phyloP scores from a whole-genome alignment of 257 asterid species.

The Solanum lycopersicoides region DNA sequence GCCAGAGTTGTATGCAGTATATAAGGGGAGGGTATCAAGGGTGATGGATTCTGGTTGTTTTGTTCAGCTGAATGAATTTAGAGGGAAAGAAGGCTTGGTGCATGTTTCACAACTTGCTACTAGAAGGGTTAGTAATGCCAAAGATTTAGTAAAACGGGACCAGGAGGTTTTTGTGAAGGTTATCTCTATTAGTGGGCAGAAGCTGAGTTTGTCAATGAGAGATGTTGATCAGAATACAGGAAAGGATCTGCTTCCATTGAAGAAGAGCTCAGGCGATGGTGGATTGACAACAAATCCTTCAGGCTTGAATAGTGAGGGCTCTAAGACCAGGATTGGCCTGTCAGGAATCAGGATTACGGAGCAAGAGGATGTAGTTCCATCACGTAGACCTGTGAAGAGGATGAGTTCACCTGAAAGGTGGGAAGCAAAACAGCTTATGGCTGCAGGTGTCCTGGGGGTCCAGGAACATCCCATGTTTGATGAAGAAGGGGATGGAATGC shows the following conservation, averaged over 20 bases:
- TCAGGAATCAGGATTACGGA: conserved; percentile 65
- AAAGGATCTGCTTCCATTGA: conserved; percentile 71
- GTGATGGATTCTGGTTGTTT: conserved; percentile 96
- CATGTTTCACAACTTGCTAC: conserved; percentile 85
- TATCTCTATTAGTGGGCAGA: conserved; percentile 66
- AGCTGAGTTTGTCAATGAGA: conserved; percentile 82
- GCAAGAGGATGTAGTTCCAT: conserved; percentile 52
- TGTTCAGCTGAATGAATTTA: conserved; percentile 63
- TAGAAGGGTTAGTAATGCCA: conserved; percentile 72
- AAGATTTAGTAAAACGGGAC: conserved; percentile 85
- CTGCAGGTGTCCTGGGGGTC: conserved; percentile 76
- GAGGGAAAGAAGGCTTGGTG: conserved; percentile 83
- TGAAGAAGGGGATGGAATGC: conserved; percentile 69
- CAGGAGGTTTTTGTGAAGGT: conserved; percentile 88
- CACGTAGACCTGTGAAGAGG: conserved; percentile 73
- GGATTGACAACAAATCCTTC: conserved; percentile 44
- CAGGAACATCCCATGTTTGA: conserved; percentile 75
- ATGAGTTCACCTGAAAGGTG: conserved; percentile 96
- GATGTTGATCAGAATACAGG: conserved; percentile 95
- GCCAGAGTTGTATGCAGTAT: conserved; percentile 57
- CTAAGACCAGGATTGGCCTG: conserved; percentile 68
- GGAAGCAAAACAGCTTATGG: conserved; percentile 89
- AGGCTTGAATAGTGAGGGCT: conserved; percentile 25
- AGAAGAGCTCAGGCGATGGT: conserved; percentile 46
- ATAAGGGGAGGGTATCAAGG: conserved; percentile 80